A percentile compares a stretch with the other conserved stretches of the same genome.
Conservation (phyloP, 768 basidiomycete species). For the Hygrocybe coccinea region DNA sequence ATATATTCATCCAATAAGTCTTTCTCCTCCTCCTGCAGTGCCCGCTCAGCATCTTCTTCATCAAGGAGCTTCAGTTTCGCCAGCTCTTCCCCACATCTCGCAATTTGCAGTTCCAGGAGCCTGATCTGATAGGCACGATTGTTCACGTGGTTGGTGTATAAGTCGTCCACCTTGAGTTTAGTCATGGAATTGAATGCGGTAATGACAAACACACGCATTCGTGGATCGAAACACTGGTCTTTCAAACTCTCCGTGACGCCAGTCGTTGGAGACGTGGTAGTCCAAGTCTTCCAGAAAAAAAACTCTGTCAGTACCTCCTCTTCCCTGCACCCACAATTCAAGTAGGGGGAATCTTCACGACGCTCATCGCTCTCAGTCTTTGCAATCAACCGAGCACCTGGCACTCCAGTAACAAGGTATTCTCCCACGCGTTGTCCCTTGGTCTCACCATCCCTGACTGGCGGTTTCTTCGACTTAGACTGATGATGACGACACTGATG, state of each 20-base stretch:
- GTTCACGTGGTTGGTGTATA: background rate
- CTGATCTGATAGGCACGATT: background rate
- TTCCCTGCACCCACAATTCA: background rate
- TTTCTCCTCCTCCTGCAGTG: too few species aligned
- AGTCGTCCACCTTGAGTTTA: background rate
- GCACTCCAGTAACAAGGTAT: background rate
- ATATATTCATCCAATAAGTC: too few species aligned
- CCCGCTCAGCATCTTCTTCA: background rate
- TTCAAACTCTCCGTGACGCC: background rate
- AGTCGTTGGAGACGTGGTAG: background rate
- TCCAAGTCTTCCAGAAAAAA: constrained; percentile 2
- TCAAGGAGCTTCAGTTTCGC: background rate
- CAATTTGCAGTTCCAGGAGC: background rate
- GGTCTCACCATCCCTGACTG: background rate
- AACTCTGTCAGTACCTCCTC: background rate
- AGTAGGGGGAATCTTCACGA: background rate
- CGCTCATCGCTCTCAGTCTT: background rate
- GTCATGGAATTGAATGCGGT: background rate
- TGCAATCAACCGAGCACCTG: background rate
- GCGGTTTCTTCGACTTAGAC: background rate
- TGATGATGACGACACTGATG: background rate
- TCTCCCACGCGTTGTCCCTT: background rate
- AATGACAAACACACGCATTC: background rate
- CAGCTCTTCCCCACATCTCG: background rate
- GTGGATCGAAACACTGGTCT: background rate